Evolutionary conservation across 257 asterid genomes (phyloP), one percentile per base, ranked within the genome.

Genomic region (Solanum bulbocastanum): DNA sequence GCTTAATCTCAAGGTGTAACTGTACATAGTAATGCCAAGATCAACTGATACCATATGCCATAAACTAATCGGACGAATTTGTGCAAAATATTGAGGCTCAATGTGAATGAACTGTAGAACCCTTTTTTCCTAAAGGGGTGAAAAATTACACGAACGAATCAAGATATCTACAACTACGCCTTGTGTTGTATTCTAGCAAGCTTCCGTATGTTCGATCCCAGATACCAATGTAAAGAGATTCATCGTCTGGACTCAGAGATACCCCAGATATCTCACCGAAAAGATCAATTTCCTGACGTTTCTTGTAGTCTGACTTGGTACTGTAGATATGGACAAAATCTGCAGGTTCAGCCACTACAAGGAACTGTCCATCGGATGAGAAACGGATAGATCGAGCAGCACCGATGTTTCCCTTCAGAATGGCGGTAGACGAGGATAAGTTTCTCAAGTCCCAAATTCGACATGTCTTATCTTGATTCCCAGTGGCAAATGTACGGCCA

Each of bases 181-280:
- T 93, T 86, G 92, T 82, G 88, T 94, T 92, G 86, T 90, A 94
- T 89, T 93, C 97, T 27, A 93, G 88, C 92, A 95, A 91, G 92
- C 98, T 95, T 27, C 97, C 97, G 15, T 94, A 93, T 1, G 94
- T 95, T 83, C 96, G 88, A 86, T 93, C 98, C 97, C 98, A 95
- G 22, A 95, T 90, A 20, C 97, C 97, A 30, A 94, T 87, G 69
- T 88, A 92, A 27, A 95, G 88, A 14, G 97, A 92, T 89, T 94
- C 98, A 0, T 95, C 95, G 16, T 94, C 97, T 62, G 97, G 95
- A 72, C 98, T 95, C 44, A 95, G 65, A 52, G 93, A 89, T 18
- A 92, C 94, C 12, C 98, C 98, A 5, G 96, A 88, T 87, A 95
- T 93, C 94, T 95, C 98, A 11, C 97, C 98, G 23, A 95, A 95